Conservation (phyloP, 164 flowering plant genomes). For the Saururus chinensis region DNA sequence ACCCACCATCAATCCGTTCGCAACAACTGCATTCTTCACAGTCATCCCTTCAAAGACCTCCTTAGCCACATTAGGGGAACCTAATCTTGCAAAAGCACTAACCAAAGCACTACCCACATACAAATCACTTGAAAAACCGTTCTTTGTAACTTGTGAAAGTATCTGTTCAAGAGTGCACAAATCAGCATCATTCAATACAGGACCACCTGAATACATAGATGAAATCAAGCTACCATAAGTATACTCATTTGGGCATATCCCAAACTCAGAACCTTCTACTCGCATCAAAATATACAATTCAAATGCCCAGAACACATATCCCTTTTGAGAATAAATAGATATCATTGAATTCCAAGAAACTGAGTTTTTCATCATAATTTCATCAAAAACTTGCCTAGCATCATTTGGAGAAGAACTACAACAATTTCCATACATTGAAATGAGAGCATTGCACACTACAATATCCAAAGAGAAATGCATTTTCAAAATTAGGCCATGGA, state of each 20-base stretch:
- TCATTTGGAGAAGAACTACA: conserved; percentile 21
- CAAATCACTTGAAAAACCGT: conserved; percentile 53
- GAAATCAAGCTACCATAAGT: conserved; percentile 72
- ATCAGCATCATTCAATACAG: conserved; percentile 18
- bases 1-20: conserved; percentile 86
- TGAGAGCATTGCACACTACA: conserved; percentile 54
- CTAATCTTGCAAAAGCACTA: conserved; percentile 58
- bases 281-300: conserved; percentile 55
- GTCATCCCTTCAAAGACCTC: conserved; percentile 52
- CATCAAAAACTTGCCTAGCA: conserved; percentile 55
- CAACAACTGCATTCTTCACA: conserved; percentile 54
- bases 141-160: conserved; percentile 40
- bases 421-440: conserved; percentile 63
- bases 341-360: conserved; percentile 78
- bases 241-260: conserved; percentile 52
- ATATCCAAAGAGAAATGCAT: conserved; percentile 28
- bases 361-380: conserved; percentile 33
- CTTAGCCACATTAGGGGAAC: conserved; percentile 40
- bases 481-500: conserved; percentile 58
- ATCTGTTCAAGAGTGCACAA: conserved; percentile 47
- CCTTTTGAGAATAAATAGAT: conserved; percentile 56
- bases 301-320: conserved; percentile 41
- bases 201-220: conserved; percentile 27
- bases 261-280: conserved; percentile 18
- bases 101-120: conserved; percentile 88